phyloP scores from a whole-genome alignment of 768 basidiomycete genomes.

The Russula compacta region DNA sequence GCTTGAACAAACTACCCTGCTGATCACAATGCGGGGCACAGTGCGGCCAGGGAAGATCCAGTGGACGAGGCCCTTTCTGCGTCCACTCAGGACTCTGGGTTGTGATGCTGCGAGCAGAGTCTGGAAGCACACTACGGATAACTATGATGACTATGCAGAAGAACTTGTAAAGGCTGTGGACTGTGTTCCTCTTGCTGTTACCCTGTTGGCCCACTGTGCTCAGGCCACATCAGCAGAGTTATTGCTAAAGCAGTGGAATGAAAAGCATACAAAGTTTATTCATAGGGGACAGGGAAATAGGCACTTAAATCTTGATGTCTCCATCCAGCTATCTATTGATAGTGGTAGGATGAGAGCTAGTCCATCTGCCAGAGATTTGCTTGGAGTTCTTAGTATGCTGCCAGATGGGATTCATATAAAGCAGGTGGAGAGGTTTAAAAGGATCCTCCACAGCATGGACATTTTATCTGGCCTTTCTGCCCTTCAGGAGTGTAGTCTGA shows the following conservation, averaged over 20 bases:
- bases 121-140: too few species aligned
- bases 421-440: neutral
- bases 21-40: conserved; percentile 9
- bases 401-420: conserved; percentile 1
- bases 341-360: neutral
- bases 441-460: neutral
- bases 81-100: neutral
- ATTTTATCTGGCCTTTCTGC: neutral
- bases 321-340: too few species aligned
- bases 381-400: conserved; percentile 1
- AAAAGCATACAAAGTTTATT: neutral
- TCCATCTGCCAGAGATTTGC: neutral
- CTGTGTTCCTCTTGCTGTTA: neutral
- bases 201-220: neutral
- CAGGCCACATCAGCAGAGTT: neutral
- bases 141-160: too few species aligned
- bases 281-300: neutral
- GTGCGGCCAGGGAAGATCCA: neutral
- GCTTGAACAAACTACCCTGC: neutral
- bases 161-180: too few species aligned
- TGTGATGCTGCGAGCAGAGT: neutral
- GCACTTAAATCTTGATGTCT: too few species aligned
- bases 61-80: conserved; percentile 2
- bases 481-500: neutral
- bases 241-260: neutral